These are phyloP conservation scores for Acanthamoeba royreba DNA, from an alignment of 208 protist genomes.

Conservation along the genomic window DNA sequence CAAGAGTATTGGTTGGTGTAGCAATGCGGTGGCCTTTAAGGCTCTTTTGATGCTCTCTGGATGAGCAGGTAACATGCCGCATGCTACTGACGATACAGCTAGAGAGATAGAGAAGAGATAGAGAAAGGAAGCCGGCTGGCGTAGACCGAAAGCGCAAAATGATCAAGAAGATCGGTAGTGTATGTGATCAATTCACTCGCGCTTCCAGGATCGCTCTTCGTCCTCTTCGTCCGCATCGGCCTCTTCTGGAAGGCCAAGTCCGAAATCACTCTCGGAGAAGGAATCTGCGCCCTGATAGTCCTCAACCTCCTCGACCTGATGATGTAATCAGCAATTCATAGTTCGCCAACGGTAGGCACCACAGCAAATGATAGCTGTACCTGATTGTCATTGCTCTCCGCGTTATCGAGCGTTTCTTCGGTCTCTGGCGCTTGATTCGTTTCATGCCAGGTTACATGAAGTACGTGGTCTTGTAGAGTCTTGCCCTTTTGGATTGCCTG, in stretches of 20 bases:
- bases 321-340: too few relatives aligned
- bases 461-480: neutral
- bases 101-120: too few relatives aligned
- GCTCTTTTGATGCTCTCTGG: neutral
- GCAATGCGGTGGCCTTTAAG: neutral
- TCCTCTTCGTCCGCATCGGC: neutral
- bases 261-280: neutral
- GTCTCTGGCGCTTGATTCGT: neutral
- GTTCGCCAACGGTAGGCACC: too few relatives aligned
- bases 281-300: neutral
- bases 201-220: constrained; percentile 35
- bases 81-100: too few relatives aligned
- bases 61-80: too few relatives aligned
- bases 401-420: neutral
- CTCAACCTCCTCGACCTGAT: neutral
- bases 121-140: too few relatives aligned
- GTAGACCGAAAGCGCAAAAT: too few relatives aligned
- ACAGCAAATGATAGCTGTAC: too few relatives aligned
- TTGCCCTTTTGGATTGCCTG: constrained; percentile 2
- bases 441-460: neutral
- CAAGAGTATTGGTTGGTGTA: too few relatives aligned
- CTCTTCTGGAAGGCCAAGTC: neutral
- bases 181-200: neutral
- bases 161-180: neutral
- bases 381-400: neutral